Base-by-base conservation (phyloP, 345 rosid species). In the Eucalyptus regnans region DNA sequence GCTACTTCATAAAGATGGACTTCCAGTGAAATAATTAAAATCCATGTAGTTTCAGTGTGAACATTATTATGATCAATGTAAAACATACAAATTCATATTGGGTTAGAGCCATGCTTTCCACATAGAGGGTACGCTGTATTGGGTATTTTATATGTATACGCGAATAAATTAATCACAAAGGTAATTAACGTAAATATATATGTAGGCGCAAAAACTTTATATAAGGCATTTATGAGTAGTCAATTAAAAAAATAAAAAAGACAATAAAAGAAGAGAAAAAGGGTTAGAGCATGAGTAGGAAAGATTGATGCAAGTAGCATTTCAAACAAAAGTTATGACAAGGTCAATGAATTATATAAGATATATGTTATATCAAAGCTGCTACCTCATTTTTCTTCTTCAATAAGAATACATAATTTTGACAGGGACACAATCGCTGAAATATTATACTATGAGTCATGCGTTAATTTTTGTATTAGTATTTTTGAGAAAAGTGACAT, bases 41-140 rank as follows among this genome's bases (percentile, higher is more conserved):
- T 37, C 31, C 31, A 62, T 62, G 31, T 29, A 62, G 68, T 62
- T 62, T 62, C 68, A 62, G 68, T 62, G 29, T 62, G 68, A 62
- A 62, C 68, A 62, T 27, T 12, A 27, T 62, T 27, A 27, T 25
- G 68, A 27, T 60, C 0, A 60, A 60, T 60, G 31, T 27, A 27
- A 60, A 60, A 27, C 68, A 27, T 1, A 23, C 62, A 56, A 56
- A 9, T 56, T 23, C 62, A 60, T 27, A 12, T 6, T 60, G 7
- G n/a, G 31, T 52, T 52, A 52, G 58, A 52, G 58, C 58, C 58
- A 7, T 52, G 58, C 58, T 52, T 52, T 52, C 25, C 58, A 52
- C 58, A 0, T 52, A 52, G 10, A 52, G 58, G 58, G 58, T 7
- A 52, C 5, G 0, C 2, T 0, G 25, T 52, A 52, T 1, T 52